These are phyloP conservation scores for Leersia perrieri DNA, from an alignment of 176 grass and related monocot species.

Conservation along the genomic window DNA sequence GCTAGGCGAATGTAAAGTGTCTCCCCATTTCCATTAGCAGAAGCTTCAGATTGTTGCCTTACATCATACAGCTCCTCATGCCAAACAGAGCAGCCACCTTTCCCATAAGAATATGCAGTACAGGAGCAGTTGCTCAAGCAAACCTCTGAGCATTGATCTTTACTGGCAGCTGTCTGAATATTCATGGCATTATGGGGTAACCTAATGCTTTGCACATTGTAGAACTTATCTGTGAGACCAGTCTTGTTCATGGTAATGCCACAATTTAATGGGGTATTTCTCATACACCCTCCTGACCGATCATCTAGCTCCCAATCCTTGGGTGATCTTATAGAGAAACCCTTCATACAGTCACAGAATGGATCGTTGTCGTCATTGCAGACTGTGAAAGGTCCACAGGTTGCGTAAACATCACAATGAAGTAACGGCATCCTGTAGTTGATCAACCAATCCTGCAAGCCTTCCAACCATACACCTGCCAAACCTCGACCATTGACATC, in stretches of 20 bases:
- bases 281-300: conserved; percentile 35
- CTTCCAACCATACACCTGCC: conserved; percentile 11
- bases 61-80: conserved; percentile 45
- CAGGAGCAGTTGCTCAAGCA: conserved; percentile 55
- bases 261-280: conserved; percentile 13
- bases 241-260: background rate
- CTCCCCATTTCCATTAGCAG: conserved; percentile 12
- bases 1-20: conserved; percentile 59
- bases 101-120: conserved; percentile 39
- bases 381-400: conserved; percentile 43
- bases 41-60: background rate
- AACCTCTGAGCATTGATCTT: background rate
- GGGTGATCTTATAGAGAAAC: conserved; percentile 21
- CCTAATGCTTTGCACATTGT: background rate
- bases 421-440: conserved; percentile 23
- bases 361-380: conserved; percentile 23
- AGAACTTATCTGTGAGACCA: conserved; percentile 17
- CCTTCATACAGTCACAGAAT: conserved; percentile 47
- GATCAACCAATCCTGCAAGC: conserved; percentile 10
- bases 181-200: background rate
- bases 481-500: conserved; percentile 28
- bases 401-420: conserved; percentile 35
- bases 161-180: background rate
- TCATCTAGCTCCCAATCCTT: conserved; percentile 33
- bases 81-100: conserved; percentile 46